Evolutionary conservation across 2,329 filamentous ascomycete genomes (phyloP), one percentile per base, ranked within the genome.

Genomic region (Macrophomina tecta): DNA sequence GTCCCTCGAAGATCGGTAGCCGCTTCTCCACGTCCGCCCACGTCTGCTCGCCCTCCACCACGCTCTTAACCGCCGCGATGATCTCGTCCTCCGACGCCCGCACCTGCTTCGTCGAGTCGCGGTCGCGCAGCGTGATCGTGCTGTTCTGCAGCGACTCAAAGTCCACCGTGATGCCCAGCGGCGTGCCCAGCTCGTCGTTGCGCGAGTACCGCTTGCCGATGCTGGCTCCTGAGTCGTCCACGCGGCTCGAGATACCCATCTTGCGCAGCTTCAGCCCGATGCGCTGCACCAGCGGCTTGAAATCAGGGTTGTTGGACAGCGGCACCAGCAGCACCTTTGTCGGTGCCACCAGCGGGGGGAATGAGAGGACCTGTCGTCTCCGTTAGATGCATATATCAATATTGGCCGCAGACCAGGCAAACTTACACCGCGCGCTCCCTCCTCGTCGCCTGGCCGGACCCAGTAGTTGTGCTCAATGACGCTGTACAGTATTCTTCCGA

Each of bases 401-500:
- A 45, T 61, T 42, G 46, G 32, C 51, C 55, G 34, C 64, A 40
- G 42, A 18, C 42, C 45, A 48, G 34, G 53, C 56, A 67, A 66
- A 88, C 91, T 86, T 89, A 94, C 93, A 80, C 91, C 91, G 77
- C 94, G 91, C 64, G 93, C 90, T 2, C 56, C 65, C 36, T 66
- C 65, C 78, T 95, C 93, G 72, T 94, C 91, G 69, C 87, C 89
- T 71, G 89, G 90, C 70, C 95, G 91, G 64, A 90, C 92, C 94
- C 95, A 99, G 87, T 94, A 99, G 78, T 87, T 89, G 82, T 99
- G 95, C 83, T 99, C 95, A 76, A 97, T 91, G 74, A 99, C 83
- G 68, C 91, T 90, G 84, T 97, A 98, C 67, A 98, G 84, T 69
- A 98, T 97, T 73, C 94, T 89, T 68, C 94, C 95, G 75, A 98